These are phyloP conservation scores for Aspergillus hiratsukae DNA, from an alignment of 2,329 filamentous ascomycete species.

Conservation along the genomic window DNA sequence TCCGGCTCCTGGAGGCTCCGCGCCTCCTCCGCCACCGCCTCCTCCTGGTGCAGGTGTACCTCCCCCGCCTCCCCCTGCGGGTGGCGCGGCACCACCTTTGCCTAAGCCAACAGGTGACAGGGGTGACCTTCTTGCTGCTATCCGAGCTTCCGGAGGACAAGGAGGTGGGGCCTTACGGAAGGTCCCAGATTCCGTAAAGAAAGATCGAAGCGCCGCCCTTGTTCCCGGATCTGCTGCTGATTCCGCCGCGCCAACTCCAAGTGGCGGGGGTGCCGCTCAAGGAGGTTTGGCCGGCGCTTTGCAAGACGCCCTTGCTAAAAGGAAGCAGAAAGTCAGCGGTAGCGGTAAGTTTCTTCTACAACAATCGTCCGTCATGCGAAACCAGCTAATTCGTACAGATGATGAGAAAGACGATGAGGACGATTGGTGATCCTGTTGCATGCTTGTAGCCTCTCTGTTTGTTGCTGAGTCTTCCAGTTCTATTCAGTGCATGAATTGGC, in stretches of 20 bases:
- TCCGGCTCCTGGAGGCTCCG: conserved; percentile 14
- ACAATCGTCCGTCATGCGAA: background rate
- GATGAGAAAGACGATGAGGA: conserved; percentile 45
- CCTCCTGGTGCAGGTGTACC: conserved; percentile 41
- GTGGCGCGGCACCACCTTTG: conserved; percentile 41
- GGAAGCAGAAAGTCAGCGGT: conserved; percentile 90
- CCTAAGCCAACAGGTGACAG: conserved; percentile 36
- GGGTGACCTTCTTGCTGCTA: conserved; percentile 45
- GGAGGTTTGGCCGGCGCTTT: conserved; percentile 76
- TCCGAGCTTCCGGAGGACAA: conserved; percentile 54
- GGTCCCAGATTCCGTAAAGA: conserved; percentile 44
- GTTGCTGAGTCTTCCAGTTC: background rate
- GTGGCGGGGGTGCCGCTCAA: conserved; percentile 48
- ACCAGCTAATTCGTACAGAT: conserved; percentile 32
- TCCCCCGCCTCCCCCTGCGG: conserved; percentile 44
- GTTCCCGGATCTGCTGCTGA: conserved; percentile 51
- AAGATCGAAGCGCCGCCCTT: conserved; percentile 42
- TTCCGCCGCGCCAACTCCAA: conserved; percentile 54
- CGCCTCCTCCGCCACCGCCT: conserved; percentile 18
- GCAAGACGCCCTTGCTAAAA: conserved; percentile 69
- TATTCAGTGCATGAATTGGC: conserved; percentile 6
- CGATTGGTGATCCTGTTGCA: conserved; percentile 35
- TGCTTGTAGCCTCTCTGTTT: background rate
- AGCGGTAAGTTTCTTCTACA: conserved; percentile 67
- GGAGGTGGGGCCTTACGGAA: conserved; percentile 42